Evolutionary conservation across 176 grass and related monocot species (phyloP), one percentile per base, ranked within the genome.

Genomic region (Guadua angustifolia): DNA sequence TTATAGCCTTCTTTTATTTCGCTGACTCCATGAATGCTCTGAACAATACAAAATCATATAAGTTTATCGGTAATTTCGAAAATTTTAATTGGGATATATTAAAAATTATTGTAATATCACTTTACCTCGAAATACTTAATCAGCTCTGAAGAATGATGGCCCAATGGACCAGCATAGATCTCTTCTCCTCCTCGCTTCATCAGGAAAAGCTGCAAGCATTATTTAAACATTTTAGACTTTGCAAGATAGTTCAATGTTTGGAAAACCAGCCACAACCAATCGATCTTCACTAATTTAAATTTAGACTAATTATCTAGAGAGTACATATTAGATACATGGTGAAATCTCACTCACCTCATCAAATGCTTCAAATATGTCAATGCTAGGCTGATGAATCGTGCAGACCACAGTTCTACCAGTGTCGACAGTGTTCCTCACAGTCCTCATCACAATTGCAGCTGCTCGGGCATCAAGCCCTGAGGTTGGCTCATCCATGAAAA

Each of bases 311-410:
- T 66, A 67, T 69, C 68, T n/a, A 24, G 2, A 62, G 22, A 76
- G 33, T 77, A 66, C 29, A 29, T 29, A 1, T 0, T 29, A 29
- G 29, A 29, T 29, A n/a, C 0, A 13, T 26, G 45, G 7, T 6
- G 22, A 85, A 40, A 51, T 52, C 21, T 75, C 44, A 50, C 82
- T 67, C 43, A 97, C 94, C 90, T 97, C 94, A 89, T 97, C 92
- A 36, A 97, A 97, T 46, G 94, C 88, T 97, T 97, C 94, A 89
- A 97, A 97, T 72, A 97, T 94, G 76, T 97, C 94, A 73, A 97
- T 97, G 82, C 94, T 97, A 59, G 94, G 94, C 22, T 97, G 94
- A 87, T 97, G 94, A 83, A 97, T 97, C 6, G 94, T 97, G 83
- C 94, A 97, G 35, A 97, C 92, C 32, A 97, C 94, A 62, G 94